These are phyloP conservation scores for Ganoderma sinense DNA, from an alignment of 1,284 basidiomycete species.

Conservation along the genomic window DNA sequence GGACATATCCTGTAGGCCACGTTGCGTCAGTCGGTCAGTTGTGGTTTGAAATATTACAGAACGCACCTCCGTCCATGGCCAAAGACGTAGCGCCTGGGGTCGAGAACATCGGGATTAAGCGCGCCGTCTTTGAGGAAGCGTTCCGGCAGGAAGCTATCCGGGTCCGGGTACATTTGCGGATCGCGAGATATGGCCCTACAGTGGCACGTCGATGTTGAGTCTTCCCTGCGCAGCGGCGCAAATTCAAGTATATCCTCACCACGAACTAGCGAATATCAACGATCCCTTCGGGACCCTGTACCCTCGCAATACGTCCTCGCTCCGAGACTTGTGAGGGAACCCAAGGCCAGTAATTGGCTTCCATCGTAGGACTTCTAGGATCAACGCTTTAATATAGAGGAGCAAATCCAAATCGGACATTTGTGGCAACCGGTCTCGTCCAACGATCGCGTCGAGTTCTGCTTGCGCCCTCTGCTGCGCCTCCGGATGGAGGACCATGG, in stretches of 20 bases:
- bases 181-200: slow-evolving; percentile 14
- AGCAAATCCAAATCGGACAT: slow-evolving; percentile 24
- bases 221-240: background rate
- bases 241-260: slow-evolving; percentile 3
- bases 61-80: slow-evolving; percentile 20
- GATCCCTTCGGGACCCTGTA: slow-evolving; percentile 35
- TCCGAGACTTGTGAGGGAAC: slow-evolving; percentile 2
- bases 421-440: slow-evolving; percentile 27
- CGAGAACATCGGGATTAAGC: slow-evolving; percentile 8
- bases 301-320: slow-evolving; percentile 31
- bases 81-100: slow-evolving; percentile 27
- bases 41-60: no score
- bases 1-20: background rate
- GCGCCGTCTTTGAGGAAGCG: slow-evolving; percentile 18
- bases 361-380: slow-evolving; percentile 35
- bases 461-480: slow-evolving; percentile 38
- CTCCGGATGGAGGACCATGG: slow-evolving; percentile 44
- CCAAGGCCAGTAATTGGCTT: slow-evolving; percentile 25
- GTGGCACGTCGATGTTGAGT: background rate
- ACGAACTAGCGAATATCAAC: slow-evolving; percentile 22
- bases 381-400: slow-evolving; percentile 31
- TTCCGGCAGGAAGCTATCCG: background rate
- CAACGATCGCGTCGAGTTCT: slow-evolving; percentile 39
- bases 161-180: slow-evolving; percentile 18
- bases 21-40: no score